A percentile compares a stretch with the other conserved stretches of the same genome.
Evolutionary conservation across 129 eudicot genomes (phyloP).

Genomic region (Calendula officinalis): DNA sequence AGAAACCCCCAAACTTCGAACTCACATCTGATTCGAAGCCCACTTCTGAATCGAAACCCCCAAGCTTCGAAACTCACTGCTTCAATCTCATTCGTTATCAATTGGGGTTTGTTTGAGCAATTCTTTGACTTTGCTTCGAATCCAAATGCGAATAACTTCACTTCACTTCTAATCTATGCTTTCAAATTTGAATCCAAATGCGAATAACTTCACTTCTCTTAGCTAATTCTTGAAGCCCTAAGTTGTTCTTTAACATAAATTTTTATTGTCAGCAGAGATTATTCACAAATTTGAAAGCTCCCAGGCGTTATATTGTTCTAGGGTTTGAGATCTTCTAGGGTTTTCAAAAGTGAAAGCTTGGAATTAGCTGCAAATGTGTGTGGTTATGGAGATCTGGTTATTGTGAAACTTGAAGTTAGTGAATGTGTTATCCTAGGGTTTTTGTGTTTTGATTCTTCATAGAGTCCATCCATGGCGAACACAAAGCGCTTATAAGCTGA

Average conservation of each 20-base stretch:
- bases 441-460: slow-evolving; percentile 15
- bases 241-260: slow-evolving; percentile 6
- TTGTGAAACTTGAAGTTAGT: background rate
- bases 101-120: too few species aligned
- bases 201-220: background rate
- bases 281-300: slow-evolving; percentile 1
- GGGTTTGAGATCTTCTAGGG: slow-evolving; percentile 36
- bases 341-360: slow-evolving; percentile 15
- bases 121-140: too few species aligned
- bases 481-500: slow-evolving; percentile 97
- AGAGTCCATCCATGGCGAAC: slow-evolving; percentile 43
- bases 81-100: too few species aligned
- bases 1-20: too few species aligned
- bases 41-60: too few species aligned
- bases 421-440: slow-evolving; percentile 29
- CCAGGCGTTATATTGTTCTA: slow-evolving; percentile 16
- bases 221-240: slow-evolving; percentile 5
- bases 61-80: too few species aligned
- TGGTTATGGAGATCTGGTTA: slow-evolving; percentile 25
- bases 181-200: slow-evolving; percentile 15
- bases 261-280: slow-evolving; percentile 5
- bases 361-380: slow-evolving; percentile 20
- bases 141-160: too few species aligned
- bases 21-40: too few species aligned
- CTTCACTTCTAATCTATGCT: too few species aligned